phyloP scores from a whole-genome alignment of 169 alveolate genomes.

The Plasmodium gonderi region DNA sequence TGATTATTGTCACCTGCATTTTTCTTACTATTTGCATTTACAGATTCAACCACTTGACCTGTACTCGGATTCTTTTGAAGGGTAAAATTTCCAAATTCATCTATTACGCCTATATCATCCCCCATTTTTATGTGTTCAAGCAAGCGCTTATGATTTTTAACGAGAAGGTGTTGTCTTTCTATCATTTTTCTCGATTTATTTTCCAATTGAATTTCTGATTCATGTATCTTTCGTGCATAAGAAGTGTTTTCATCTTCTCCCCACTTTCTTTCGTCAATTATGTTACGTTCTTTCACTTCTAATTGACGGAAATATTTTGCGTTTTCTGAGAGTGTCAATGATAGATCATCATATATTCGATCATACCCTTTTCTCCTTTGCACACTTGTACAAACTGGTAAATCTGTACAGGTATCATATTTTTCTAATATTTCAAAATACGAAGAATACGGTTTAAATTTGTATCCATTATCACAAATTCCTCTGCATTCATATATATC shows the following conservation, averaged over 20 bases:
- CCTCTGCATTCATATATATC: constrained; percentile 50
- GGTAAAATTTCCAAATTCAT: not conserved
- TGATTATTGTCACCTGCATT: not conserved
- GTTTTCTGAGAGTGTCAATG: not conserved
- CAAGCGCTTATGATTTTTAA: not conserved
- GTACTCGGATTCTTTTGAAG: not conserved
- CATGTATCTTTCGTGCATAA: constrained; percentile 1
- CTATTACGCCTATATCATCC: not conserved
- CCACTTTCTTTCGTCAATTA: not conserved
- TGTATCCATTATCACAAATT: constrained; percentile 47
- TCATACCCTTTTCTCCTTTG: constrained; percentile 20
- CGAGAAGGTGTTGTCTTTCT: not conserved
- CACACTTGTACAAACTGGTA: constrained; percentile 16
- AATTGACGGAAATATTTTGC: not conserved
- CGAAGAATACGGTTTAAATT: constrained; percentile 6
- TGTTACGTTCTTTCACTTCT: not conserved
- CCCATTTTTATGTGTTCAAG: not conserved
- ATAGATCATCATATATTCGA: not conserved
- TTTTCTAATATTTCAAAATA: constrained; percentile 11
- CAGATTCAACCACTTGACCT: no score
- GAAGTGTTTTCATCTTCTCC: not conserved
- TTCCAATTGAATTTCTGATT: not conserved
- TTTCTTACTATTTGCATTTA: not conserved
- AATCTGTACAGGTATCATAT: constrained; percentile 26
- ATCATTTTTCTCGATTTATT: not conserved